Conservation (phyloP, 495 filamentous ascomycete species). For the Bacidia gigantensis region DNA sequence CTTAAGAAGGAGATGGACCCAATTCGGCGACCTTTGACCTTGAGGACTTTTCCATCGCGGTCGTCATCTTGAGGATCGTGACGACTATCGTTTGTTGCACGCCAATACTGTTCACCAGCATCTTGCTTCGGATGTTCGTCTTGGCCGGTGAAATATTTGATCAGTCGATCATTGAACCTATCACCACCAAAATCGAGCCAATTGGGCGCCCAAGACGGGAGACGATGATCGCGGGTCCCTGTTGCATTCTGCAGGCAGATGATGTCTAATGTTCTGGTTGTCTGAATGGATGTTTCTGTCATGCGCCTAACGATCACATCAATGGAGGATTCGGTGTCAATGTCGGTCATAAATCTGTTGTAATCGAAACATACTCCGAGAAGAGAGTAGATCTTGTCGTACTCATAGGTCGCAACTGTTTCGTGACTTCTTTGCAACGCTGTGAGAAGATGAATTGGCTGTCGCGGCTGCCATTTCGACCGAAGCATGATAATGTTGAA, state of each 20-base stretch:
- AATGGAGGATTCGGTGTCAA: neutral
- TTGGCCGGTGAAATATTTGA: neutral
- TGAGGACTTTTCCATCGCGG: too few species aligned
- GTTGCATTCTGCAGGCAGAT: neutral
- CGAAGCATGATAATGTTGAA: neutral
- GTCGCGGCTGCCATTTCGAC: neutral
- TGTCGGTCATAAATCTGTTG: neutral
- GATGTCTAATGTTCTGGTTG: neutral
- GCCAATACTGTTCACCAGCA: neutral
- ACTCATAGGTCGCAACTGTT: neutral
- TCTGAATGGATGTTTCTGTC: neutral
- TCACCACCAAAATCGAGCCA: neutral
- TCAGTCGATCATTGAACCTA: neutral
- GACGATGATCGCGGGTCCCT: neutral
- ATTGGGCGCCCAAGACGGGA: neutral
- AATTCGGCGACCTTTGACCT: neutral
- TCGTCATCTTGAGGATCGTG: neutral
- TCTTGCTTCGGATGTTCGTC: neutral
- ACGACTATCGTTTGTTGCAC: neutral
- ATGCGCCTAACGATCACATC: neutral
- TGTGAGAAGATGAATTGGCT: neutral
- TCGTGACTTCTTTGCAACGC: neutral
- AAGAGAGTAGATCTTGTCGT: neutral
- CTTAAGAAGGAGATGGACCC: neutral
- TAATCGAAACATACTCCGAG: neutral